Percentiles rank a stretch among this genome's conserved stretches.
phyloP scores from a whole-genome alignment of 2,329 filamentous ascomycete species.

The Arthrobotrys megalospora region DNA sequence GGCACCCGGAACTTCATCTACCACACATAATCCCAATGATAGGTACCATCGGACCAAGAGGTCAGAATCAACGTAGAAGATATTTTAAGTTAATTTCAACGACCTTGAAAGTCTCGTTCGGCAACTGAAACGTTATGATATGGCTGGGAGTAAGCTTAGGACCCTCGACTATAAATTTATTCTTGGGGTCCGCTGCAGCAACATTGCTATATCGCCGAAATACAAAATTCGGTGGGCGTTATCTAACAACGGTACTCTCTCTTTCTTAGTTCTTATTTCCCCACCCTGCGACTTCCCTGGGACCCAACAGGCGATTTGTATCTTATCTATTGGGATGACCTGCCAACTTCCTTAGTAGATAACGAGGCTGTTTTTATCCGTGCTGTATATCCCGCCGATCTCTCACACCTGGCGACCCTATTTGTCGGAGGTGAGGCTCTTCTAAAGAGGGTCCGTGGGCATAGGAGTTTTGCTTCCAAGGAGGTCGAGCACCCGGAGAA shows the following conservation, averaged over 20 bases:
- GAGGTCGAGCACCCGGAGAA: too few relatives aligned
- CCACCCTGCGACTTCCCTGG: neutral
- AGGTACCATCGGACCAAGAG: neutral
- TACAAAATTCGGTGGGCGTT: slow-evolving; percentile 10
- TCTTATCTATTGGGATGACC: slow-evolving; percentile 11
- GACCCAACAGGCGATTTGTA: neutral
- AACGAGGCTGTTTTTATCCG: neutral
- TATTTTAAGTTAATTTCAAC: slow-evolving; percentile 3
- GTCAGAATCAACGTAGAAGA: neutral
- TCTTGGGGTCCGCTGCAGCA: too few relatives aligned
- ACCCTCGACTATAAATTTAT: neutral
- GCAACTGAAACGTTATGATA: neutral
- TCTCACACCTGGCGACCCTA: slow-evolving; percentile 11
- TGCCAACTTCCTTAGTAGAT: neutral
- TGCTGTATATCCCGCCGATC: neutral
- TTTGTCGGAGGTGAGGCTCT: slow-evolving; percentile 16
- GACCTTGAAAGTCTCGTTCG: slow-evolving; percentile 5
- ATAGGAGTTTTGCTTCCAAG: slow-evolving; percentile 24
- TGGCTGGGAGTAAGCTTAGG: slow-evolving; percentile 7
- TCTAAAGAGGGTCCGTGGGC: neutral
- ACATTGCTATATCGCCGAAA: neutral
- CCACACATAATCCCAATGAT: neutral
- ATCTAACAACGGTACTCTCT: neutral
- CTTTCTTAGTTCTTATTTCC: neutral
- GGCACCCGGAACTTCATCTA: neutral